Conservation (phyloP, 2,329 filamentous ascomycete genomes). For the Emmonsiellopsis sp. region DNA sequence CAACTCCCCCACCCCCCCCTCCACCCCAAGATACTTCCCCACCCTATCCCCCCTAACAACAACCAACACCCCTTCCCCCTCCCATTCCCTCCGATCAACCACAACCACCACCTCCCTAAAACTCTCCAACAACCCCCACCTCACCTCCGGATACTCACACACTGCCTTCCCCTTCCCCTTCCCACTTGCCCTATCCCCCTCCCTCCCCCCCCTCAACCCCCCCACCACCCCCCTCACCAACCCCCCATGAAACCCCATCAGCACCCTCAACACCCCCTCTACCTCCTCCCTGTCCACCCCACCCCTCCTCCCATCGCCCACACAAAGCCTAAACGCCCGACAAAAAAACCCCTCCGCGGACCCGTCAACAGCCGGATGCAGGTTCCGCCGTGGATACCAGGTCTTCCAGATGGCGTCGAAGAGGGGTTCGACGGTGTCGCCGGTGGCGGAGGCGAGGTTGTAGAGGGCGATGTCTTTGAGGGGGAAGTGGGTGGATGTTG, state of each 20-base stretch:
- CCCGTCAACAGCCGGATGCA: not conserved
- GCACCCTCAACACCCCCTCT: not conserved
- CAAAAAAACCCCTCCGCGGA: constrained; percentile 1
- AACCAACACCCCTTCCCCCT: not conserved
- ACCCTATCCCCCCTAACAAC: not conserved
- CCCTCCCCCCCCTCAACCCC: too few species aligned
- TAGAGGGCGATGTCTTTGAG: not conserved
- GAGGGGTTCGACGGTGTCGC: not conserved
- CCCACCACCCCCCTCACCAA: too few species aligned
- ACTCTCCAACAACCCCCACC: not conserved
- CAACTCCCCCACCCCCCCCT: too few species aligned
- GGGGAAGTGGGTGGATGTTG: not conserved
- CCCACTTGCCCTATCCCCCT: too few species aligned
- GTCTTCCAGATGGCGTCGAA: constrained; percentile 4
- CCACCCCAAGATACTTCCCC: not conserved
- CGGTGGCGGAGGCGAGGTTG: not conserved
- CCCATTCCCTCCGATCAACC: not conserved
- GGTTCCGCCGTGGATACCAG: constrained; percentile 3
- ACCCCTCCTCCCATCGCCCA: not conserved
- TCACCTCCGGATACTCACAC: not conserved
- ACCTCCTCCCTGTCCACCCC: not conserved
- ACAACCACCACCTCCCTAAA: not conserved
- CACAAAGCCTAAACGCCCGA: not conserved
- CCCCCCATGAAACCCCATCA: too few species aligned
- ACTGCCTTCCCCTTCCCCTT: not conserved